Evolutionary conservation across 495 filamentous ascomycete species (phyloP), one percentile per base, ranked within the genome.

Genomic region (Penicillium salamii): DNA sequence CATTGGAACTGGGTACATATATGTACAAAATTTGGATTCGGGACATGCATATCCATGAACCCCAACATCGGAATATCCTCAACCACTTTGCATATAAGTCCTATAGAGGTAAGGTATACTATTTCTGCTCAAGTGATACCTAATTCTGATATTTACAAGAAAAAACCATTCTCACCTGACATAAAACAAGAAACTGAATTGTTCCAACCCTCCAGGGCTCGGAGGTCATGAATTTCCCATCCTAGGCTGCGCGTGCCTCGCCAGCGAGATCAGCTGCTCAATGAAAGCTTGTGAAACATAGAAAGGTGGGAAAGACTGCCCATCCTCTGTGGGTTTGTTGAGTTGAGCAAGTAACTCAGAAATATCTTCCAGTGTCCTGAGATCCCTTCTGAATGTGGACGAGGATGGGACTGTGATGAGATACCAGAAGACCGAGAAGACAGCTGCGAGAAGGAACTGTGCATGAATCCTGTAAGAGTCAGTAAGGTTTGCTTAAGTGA

Each of bases 401-500:
- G 54, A 46, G 5, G 46, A 15, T 1, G 61, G 57, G 6, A 36
- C 18, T 5, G 38, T 46, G 11, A 61, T 58, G 18, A 61, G 49
- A 42, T 58, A 61, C 26, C 50, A 52, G 34, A 61, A 63, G 28
- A 66, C 43, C 0, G 57, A 56, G 13, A 60, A 9, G 21, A 60
- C 46, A 29, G 62, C 53, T 0, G 62, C 50, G 0, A 66, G 42
- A 7, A 63, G 21, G 11, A 58, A 63, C 23, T 66, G 56, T 12
- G 62, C 59, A 28, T 66, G 57, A 15, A 66, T 47, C 62, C 62
- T 66, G 43, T 35, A 41, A 33, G 9, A 11, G 18, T 44, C 14
- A 37, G 34, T 31, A 49, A 39, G 23, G 23, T 26, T n/a, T n/a
- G n/a, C n/a, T n/a, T n/a, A n/a, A n/a, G n/a, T n/a, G n/a, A n/a